Evolutionary conservation across 2,329 filamentous ascomycete genomes (phyloP), one percentile per base, ranked within the genome.

Genomic region (Paracamarosporium sp.): DNA sequence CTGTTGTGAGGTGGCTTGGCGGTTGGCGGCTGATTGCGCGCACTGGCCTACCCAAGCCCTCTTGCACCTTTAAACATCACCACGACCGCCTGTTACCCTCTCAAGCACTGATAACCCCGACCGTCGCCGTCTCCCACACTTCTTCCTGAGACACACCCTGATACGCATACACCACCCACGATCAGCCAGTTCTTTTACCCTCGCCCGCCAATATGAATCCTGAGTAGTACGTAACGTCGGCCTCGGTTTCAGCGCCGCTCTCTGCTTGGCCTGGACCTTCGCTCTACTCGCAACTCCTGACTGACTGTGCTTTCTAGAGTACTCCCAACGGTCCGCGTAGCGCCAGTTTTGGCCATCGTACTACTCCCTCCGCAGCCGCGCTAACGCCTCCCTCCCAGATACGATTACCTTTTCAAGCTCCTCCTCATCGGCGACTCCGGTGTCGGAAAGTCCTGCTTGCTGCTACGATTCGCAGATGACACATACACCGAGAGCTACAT

Each of bases 361-460:
- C 8, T 40, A 50, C 51, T 57, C 53, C 24, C 22, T 44, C 59
- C 44, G 51, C 44, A 43, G 40, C 58, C 57, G 57, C 58, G 59
- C 70, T 72, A 60, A 74, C 68, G 46, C 52, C 47, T 28, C 51
- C 48, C 56, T 24, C 52, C 59, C 77, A 98, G 95, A 95, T 99
- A 99, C 91, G 95, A 99, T 81, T 99, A 99, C 82, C 93, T 99
- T 77, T 99, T 99, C 89, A 99, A 99, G 89, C 93, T 99, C 69
- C 92, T 99, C 82, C 94, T 99, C 85, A 99, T 99, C 88, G 95
- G 95, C 82, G 95, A 99, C 81, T 99, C 95, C 80, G 95, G 95
- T 88, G 95, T 99, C 76, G 95, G 95, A 90, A 99, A 99, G 90
- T 99, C 95, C 77, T 99, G 95, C 83, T 81, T 99, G 83, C 86